phyloP scores from a whole-genome alignment of 108 stramenopile genomes.

The Conticribra weissflogii region DNA sequence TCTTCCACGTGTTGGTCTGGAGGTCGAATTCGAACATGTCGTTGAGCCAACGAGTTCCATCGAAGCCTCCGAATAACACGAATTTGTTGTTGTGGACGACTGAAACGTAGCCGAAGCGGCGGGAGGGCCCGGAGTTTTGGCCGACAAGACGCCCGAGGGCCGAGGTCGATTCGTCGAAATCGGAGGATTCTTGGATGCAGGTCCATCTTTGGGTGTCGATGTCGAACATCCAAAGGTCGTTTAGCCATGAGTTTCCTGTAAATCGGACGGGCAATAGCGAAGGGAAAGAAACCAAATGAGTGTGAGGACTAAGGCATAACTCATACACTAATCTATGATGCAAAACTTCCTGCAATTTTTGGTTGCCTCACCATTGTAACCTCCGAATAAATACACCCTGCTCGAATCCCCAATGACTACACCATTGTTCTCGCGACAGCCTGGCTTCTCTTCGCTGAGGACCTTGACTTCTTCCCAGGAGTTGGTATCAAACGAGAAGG shows the following conservation, averaged over 20 bases:
- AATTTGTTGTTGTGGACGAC: constrained; percentile 90
- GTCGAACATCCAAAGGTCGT: constrained; percentile 93
- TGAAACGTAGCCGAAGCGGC: constrained; percentile 91
- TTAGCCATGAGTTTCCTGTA: constrained; percentile 68
- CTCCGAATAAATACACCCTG: constrained; percentile 90
- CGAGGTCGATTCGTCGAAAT: constrained; percentile 1
- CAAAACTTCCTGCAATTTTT: no score
- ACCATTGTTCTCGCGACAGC: constrained; percentile 88
- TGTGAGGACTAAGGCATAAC: no score
- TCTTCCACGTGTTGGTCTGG: constrained; percentile 70
- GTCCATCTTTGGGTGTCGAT: constrained; percentile 75
- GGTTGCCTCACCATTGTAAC: constrained; percentile 88
- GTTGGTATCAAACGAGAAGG: constrained; percentile 66
- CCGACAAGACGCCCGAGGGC: constrained; percentile 2
- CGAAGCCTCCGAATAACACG: constrained; percentile 92
- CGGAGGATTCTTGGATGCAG: constrained; percentile 80
- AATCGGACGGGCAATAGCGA: background rate
- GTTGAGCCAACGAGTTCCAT: constrained; percentile 83
- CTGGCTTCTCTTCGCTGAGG: constrained; percentile 65
- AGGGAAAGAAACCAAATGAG: no score
- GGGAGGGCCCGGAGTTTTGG: constrained; percentile 55
- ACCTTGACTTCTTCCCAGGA: constrained; percentile 80
- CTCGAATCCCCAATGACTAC: constrained; percentile 71
- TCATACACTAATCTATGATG: no score
- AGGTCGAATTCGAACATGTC: constrained; percentile 90